Conservation (phyloP, 2,329 filamentous ascomycete genomes). For the Ophiostoma populinum region DNA sequence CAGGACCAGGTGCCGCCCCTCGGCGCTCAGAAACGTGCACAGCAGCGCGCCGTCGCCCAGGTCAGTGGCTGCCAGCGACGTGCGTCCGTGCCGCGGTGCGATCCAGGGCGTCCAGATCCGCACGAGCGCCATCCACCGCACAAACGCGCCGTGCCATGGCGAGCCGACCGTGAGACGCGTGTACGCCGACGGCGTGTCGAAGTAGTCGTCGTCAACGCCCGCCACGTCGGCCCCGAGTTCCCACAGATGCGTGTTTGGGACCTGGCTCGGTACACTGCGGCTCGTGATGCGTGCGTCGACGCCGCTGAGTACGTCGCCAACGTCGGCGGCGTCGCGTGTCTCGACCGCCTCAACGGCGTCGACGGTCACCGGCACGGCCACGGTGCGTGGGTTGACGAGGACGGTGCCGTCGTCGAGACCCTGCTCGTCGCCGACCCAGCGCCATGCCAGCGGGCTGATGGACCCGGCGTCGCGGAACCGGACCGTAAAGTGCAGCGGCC, state of each 20-base stretch:
- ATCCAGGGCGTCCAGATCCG: slow-evolving; percentile 73
- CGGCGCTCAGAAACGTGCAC: slow-evolving; percentile 54
- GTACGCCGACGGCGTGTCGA: slow-evolving; percentile 28
- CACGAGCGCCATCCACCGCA: slow-evolving; percentile 65
- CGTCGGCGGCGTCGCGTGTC: background rate
- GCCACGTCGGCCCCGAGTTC: slow-evolving; percentile 40
- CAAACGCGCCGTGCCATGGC: slow-evolving; percentile 27
- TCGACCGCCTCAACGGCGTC: no score
- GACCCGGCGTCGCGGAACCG: slow-evolving; percentile 45
- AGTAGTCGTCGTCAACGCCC: slow-evolving; percentile 34
- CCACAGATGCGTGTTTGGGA: slow-evolving; percentile 54
- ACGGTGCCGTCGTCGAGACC: slow-evolving; percentile 46
- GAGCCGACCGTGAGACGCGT: slow-evolving; percentile 41
- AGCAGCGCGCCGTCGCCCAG: slow-evolving; percentile 56
- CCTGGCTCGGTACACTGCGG: slow-evolving; percentile 44
- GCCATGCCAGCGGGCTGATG: slow-evolving; percentile 50
- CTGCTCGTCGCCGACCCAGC: slow-evolving; percentile 51
- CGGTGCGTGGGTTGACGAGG: slow-evolving; percentile 27
- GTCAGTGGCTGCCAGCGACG: slow-evolving; percentile 29
- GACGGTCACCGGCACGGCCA: background rate
- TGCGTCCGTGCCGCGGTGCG: slow-evolving; percentile 66
- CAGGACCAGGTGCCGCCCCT: slow-evolving; percentile 61
- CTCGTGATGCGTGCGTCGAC: slow-evolving; percentile 37
- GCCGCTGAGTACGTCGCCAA: slow-evolving; percentile 35
- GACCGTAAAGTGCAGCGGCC: slow-evolving; percentile 46